Percentiles rank a stretch among this genome's conserved stretches.
phyloP scores from a whole-genome alignment of 371 early-diverging fungal species.

The Mucor indicus region DNA sequence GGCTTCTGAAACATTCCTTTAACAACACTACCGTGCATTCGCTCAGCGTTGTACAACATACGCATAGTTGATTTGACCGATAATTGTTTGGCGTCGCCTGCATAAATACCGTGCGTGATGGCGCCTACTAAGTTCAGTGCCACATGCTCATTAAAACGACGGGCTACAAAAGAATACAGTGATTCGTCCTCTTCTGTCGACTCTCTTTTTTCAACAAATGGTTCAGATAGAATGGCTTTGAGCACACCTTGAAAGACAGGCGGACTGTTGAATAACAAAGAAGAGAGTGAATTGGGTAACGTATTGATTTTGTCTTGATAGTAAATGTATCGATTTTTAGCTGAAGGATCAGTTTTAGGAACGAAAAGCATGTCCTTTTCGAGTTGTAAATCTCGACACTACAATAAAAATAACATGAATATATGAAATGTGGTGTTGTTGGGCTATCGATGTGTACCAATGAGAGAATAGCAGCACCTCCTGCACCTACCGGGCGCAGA shows the following conservation, averaged over 20 bases:
- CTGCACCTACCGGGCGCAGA: constrained; percentile 69
- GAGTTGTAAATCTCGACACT: constrained; percentile 8
- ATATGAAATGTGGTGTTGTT: background rate
- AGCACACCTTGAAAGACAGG: constrained; percentile 51
- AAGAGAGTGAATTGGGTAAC: constrained; percentile 48
- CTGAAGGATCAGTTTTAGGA: constrained; percentile 65
- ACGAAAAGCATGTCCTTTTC: constrained; percentile 50
- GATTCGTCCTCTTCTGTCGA: constrained; percentile 37
- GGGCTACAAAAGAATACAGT: constrained; percentile 60
- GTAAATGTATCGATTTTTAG: constrained; percentile 80
- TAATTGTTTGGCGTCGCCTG: constrained; percentile 75
- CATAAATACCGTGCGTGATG: constrained; percentile 90
- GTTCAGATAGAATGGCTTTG: constrained; percentile 40
- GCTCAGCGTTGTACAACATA: constrained; percentile 63
- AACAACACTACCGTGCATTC: constrained; percentile 62
- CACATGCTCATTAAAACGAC: constrained; percentile 66
- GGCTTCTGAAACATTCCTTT: constrained; percentile 2
- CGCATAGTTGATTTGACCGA: constrained; percentile 73
- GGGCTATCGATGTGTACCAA: constrained; percentile 48
- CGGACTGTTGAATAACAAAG: constrained; percentile 41
- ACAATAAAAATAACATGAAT: background rate
- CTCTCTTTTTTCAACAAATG: constrained; percentile 67
- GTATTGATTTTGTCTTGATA: constrained; percentile 63
- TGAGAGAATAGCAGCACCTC: constrained; percentile 71
- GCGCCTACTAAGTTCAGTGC: constrained; percentile 67